Percentiles rank a stretch among this genome's conserved stretches.
Conservation (phyloP, 345 rosid genomes). For the Camelina neglecta region DNA sequence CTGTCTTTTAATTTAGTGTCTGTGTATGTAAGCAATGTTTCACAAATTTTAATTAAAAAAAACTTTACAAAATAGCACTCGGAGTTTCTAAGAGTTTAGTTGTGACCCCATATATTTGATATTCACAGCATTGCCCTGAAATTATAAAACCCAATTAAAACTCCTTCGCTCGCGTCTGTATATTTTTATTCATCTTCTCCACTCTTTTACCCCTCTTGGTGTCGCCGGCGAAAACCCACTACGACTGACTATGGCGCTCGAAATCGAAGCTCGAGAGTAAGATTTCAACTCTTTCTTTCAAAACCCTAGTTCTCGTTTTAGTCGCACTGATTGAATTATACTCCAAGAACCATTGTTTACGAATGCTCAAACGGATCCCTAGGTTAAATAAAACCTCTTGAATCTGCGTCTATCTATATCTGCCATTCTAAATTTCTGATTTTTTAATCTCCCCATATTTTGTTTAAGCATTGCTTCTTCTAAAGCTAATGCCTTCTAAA, state of each 20-base stretch:
- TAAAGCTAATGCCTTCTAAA: constrained; percentile 1
- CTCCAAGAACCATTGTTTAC: constrained; percentile 21
- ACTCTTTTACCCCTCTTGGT: background rate
- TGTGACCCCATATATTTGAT: constrained; percentile 1
- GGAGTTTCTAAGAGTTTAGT: background rate
- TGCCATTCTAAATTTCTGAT: background rate
- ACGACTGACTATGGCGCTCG: constrained; percentile 66
- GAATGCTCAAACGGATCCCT: constrained; percentile 31
- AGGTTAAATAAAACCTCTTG: constrained; percentile 27
- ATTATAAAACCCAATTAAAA: constrained; percentile 9
- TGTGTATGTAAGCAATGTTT: background rate
- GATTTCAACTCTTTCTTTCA: constrained; percentile 21
- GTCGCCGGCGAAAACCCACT: constrained; percentile 35
- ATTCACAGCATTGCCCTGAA: background rate
- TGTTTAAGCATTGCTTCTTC: background rate
- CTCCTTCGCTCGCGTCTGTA: background rate
- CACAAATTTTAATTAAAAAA: background rate
- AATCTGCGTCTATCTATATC: background rate
- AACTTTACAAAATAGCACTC: background rate
- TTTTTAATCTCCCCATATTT: background rate
- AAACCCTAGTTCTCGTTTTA: background rate
- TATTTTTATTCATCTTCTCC: background rate
- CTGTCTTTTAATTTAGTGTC: background rate
- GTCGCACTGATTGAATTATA: background rate
- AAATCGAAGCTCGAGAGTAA: constrained; percentile 98